Conservation (phyloP, 2,329 filamentous ascomycete genomes). For the Fusarium domesticum region DNA sequence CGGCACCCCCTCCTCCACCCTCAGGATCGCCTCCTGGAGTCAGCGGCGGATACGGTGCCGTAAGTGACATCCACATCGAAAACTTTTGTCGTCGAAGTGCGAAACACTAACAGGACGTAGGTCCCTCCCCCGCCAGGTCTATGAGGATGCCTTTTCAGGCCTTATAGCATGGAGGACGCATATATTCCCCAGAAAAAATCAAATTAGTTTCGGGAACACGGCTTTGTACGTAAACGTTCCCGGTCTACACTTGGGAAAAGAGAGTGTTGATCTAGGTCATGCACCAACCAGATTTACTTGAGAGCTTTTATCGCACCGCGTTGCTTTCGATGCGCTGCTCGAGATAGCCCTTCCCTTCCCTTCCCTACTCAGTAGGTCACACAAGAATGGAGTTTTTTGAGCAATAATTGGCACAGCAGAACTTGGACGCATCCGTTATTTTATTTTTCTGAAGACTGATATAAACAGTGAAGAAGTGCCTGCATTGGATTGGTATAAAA, state of each 20-base stretch:
- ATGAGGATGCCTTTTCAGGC: conserved; percentile 25
- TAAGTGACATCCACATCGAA: conserved; percentile 40
- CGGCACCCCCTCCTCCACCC: conserved; percentile 31
- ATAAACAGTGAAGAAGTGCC: background rate
- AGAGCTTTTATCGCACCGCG: conserved; percentile 11
- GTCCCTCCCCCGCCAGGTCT: conserved; percentile 57
- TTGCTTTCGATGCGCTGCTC: conserved; percentile 9
- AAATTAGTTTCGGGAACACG: conserved; percentile 10
- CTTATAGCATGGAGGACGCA: conserved; percentile 1
- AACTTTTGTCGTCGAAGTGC: background rate
- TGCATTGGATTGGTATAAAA: background rate
- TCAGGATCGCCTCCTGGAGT: conserved; percentile 46
- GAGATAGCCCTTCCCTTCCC: conserved; percentile 17
- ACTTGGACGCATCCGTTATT: conserved; percentile 10
- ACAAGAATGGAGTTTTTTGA: conserved; percentile 10
- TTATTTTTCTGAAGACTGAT: conserved; percentile 14
- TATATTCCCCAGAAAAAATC: conserved; percentile 4
- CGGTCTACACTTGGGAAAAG: conserved; percentile 19
- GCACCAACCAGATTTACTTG: conserved; percentile 16
- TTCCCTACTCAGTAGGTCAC: conserved; percentile 22
- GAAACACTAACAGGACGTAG: conserved; percentile 29
- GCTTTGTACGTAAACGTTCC: conserved; percentile 23
- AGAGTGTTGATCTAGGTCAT: conserved; percentile 22
- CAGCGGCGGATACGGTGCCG: conserved; percentile 58
- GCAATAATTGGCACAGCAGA: conserved; percentile 19